Conservation (phyloP, 2,329 filamentous ascomycete species). For the Calonectria honghensis region DNA sequence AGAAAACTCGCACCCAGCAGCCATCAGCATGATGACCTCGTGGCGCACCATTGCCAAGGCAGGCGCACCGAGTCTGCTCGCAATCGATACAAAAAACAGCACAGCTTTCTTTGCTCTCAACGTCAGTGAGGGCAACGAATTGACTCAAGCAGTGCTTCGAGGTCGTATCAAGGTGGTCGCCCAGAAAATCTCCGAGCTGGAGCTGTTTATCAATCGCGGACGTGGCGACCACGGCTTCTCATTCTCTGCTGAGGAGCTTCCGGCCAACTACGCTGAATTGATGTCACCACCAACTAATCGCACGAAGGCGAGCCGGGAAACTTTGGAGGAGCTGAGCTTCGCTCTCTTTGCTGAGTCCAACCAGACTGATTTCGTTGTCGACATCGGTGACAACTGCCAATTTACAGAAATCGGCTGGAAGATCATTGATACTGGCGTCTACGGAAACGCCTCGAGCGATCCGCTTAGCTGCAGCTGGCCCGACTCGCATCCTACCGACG, state of each 20-base stretch:
- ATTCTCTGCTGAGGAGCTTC: conserved; percentile 32
- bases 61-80: conserved; percentile 30
- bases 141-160: conserved; percentile 28
- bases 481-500: conserved; percentile 29
- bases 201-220: conserved; percentile 37
- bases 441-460: conserved; percentile 27
- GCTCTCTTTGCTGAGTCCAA: conserved; percentile 36
- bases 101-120: conserved; percentile 34
- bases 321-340: conserved; percentile 21
- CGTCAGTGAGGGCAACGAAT: conserved; percentile 28
- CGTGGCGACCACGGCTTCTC: conserved; percentile 41
- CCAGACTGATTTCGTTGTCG: conserved; percentile 22
- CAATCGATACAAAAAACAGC: conserved; percentile 32
- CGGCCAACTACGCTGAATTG: conserved; percentile 21
- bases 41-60: conserved; percentile 37
- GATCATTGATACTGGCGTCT: conserved; percentile 31
- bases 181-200: conserved; percentile 31
- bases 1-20: conserved; percentile 39
- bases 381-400: conserved; percentile 28
- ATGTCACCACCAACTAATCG: conserved; percentile 32
- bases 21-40: conserved; percentile 35
- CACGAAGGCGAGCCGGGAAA: conserved; percentile 34
- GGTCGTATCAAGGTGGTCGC: conserved; percentile 33
- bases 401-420: conserved; percentile 38
- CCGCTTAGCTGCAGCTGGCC: conserved; percentile 36